Conservation (phyloP, 2,329 filamentous ascomycete species). For the Arthrocladium fulminans region DNA sequence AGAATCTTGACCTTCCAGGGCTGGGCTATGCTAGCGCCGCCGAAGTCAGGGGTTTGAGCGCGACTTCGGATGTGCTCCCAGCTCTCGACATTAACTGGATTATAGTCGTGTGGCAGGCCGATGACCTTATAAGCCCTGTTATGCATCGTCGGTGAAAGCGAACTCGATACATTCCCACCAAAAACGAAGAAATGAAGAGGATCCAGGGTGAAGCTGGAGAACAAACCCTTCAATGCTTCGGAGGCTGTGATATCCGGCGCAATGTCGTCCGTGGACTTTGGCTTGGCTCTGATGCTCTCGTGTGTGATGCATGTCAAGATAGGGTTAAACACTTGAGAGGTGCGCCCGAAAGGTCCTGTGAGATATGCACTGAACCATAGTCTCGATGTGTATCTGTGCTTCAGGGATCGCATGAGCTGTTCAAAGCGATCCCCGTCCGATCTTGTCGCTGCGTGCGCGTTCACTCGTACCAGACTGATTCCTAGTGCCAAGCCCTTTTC, state of each 20-base stretch:
- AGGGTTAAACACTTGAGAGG: constrained; percentile 37
- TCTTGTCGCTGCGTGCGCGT: constrained; percentile 27
- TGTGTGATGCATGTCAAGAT: constrained; percentile 36
- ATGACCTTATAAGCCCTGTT: constrained; percentile 34
- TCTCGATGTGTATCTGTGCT: constrained; percentile 25
- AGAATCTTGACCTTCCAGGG: constrained; percentile 36
- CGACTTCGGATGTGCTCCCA: constrained; percentile 31
- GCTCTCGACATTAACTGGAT: constrained; percentile 30
- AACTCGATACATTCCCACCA: constrained; percentile 34
- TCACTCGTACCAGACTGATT: constrained; percentile 33
- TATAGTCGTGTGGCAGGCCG: constrained; percentile 34
- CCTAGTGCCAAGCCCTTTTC: constrained; percentile 30
- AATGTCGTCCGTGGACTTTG: background rate
- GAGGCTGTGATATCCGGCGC: constrained; percentile 27
- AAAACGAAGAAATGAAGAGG: constrained; percentile 36
- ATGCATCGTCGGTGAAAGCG: constrained; percentile 37
- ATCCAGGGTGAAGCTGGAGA: constrained; percentile 35
- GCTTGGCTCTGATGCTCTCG: background rate
- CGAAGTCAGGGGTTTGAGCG: constrained; percentile 32
- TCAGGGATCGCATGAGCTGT: constrained; percentile 31
- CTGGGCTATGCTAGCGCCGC: constrained; percentile 36
- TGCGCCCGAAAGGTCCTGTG: constrained; percentile 32
- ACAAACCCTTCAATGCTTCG: constrained; percentile 32
- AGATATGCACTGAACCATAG: constrained; percentile 35
- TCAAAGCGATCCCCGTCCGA: constrained; percentile 31